phyloP scores from a whole-genome alignment of 768 basidiomycete species.

The Agrocybe chaxingu region DNA sequence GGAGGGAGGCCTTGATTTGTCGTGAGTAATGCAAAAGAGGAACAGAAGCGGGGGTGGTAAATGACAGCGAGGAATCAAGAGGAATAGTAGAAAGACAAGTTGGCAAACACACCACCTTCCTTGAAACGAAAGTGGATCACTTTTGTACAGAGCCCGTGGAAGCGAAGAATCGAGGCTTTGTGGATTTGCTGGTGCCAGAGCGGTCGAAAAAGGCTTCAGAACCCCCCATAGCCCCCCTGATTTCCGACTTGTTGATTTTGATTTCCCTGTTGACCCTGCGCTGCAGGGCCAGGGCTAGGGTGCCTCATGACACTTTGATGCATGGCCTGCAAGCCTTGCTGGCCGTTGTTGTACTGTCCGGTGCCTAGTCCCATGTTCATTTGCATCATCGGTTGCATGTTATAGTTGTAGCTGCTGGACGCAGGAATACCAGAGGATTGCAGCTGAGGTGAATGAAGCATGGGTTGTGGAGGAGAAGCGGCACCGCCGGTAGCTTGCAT shows the following conservation, averaged over 20 bases:
- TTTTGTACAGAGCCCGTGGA: too few relatives aligned
- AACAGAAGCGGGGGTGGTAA: too few relatives aligned
- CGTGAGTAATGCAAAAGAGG: too few relatives aligned
- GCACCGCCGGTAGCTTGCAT: constrained; percentile 36
- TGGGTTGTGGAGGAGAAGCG: constrained; percentile 36
- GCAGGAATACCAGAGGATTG: constrained; percentile 38
- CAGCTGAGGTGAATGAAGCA: constrained; percentile 39
- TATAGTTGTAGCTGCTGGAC: constrained; percentile 54
- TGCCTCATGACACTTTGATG: constrained; percentile 85
- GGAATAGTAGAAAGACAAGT: too few relatives aligned
- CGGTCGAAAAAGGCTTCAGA: neutral
- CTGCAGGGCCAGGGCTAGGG: constrained; percentile 60
- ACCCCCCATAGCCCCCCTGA: constrained; percentile 12
- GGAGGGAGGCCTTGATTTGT: too few relatives aligned
- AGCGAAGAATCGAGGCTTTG: too few relatives aligned
- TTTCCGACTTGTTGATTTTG: constrained; percentile 13
- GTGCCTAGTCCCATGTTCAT: constrained; percentile 54
- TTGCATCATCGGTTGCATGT: constrained; percentile 59
- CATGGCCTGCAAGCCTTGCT: constrained; percentile 56
- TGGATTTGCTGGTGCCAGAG: too few relatives aligned
- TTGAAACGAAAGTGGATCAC: too few relatives aligned
- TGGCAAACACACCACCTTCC: too few relatives aligned
- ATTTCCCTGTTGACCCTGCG: constrained; percentile 21
- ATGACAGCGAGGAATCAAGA: too few relatives aligned
- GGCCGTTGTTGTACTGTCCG: constrained; percentile 43